Base-by-base conservation (phyloP, 352 stramenopile species). In the Globisporangium takayamanum region DNA sequence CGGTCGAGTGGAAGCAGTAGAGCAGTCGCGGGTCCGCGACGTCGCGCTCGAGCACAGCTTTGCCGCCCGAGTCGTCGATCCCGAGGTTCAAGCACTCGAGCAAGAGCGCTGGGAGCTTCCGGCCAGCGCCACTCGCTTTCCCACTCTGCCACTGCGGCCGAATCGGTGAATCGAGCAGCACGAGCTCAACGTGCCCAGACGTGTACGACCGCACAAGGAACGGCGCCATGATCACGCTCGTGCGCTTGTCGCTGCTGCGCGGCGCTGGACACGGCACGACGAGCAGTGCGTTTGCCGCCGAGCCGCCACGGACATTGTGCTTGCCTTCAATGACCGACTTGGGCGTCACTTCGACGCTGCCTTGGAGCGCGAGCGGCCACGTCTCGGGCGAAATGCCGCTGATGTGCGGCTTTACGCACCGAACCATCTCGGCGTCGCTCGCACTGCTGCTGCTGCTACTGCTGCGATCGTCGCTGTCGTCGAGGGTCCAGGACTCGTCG, bases 41-140 rank as follows among this genome's bases (percentile, higher is more conserved):
- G 51, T 94, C 78, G 0, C 74, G 63, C 18, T 75, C 70, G 20
- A 94, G 59, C 44, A 79, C 68, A 22, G 74, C 67, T 46, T 78
- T 86, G 33, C 81, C 80, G n/a, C 74, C 80, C 30, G 76, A 87
- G 65, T 87, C 80, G 47, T 90, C 74, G 22, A 88, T 77, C 6
- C 81, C 84, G 10, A 94, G 65, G 53, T 86, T 77, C 45, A 94
- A 54, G 48, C 78, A 90, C 58, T 94, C 84, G 20, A 90, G 78
- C 28, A 91, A 55, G 55, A 90, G 63, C 6, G 72, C 77, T 2
- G 78, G 67, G 6, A 89, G 59, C 28, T 72, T 67, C 8, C 62
- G 57, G 5, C 16, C n/a, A 14, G 41, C 41, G 18, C 33, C 37
- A 15, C 33, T 22, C 11, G 50, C 20, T 26, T 55, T 49, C 6